Percentiles rank a stretch among this genome's conserved stretches.
phyloP scores from a whole-genome alignment of 352 stramenopile genomes.

The Globisporangium irregulare region DNA sequence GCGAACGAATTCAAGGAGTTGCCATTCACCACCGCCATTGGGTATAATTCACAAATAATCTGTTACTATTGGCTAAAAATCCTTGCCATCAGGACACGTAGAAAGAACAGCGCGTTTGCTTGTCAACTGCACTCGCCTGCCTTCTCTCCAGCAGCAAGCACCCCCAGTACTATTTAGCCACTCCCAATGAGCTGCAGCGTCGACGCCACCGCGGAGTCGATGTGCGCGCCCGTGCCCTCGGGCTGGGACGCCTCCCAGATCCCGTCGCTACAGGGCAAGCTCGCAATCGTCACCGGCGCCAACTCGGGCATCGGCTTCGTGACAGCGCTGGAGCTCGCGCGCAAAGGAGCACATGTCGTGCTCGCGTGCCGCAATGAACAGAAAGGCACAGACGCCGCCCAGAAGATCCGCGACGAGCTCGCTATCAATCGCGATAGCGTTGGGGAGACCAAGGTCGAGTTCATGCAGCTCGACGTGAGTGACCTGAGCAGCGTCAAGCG shows the following conservation, averaged over 20 bases:
- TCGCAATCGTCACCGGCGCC: slow-evolving; percentile 31
- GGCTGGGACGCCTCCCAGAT: slow-evolving; percentile 36
- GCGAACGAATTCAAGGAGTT: no score
- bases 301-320: slow-evolving; percentile 30
- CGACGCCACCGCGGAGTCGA: no score
- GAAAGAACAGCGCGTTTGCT: no score
- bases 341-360: slow-evolving; percentile 25
- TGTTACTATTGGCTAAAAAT: no score
- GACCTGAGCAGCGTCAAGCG: slow-evolving; percentile 44
- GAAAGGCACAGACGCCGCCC: slow-evolving; percentile 31
- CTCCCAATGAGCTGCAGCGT: no score
- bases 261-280: slow-evolving; percentile 26
- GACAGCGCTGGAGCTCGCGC: slow-evolving; percentile 26
- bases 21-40: no score
- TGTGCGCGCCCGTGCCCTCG: no score
- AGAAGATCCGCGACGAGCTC: slow-evolving; percentile 34
- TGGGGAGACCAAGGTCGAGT: slow-evolving; percentile 40
- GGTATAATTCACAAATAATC: no score
- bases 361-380: slow-evolving; percentile 67
- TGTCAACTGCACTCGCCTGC: no score
- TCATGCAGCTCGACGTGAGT: slow-evolving; percentile 70
- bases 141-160: no score
- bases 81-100: no score
- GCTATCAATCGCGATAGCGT: slow-evolving; percentile 17
- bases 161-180: no score